phyloP scores from a whole-genome alignment of 1,284 basidiomycete genomes.

The Cryptococcus sp. region DNA sequence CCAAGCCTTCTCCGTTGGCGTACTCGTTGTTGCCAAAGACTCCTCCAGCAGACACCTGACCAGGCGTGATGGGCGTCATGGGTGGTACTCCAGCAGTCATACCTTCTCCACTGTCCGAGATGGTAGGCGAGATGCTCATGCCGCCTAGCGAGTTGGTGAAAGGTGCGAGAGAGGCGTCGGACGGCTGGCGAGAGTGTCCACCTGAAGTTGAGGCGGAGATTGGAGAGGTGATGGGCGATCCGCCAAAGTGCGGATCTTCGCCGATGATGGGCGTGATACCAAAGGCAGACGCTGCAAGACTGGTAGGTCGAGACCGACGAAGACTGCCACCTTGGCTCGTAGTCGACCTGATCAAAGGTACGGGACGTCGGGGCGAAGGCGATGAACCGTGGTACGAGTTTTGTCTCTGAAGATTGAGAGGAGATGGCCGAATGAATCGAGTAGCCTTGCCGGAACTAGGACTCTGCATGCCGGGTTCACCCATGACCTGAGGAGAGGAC shows the following conservation, averaged over 20 bases:
- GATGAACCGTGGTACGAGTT: constrained; percentile 36
- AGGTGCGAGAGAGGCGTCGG: constrained; percentile 21
- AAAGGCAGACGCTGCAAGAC: constrained; percentile 38
- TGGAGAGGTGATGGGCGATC: constrained; percentile 19
- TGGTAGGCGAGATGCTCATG: constrained; percentile 36
- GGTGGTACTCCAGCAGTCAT: constrained; percentile 17
- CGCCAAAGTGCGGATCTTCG: constrained; percentile 8
- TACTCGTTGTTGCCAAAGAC: constrained; percentile 21
- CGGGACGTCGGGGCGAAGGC: constrained; percentile 28
- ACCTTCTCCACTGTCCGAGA: constrained; percentile 19
- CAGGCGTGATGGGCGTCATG: constrained; percentile 18
- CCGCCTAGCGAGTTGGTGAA: constrained; percentile 27
- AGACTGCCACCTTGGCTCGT: constrained; percentile 19
- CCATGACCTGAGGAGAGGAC: constrained; percentile 32
- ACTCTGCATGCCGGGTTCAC: constrained; percentile 17
- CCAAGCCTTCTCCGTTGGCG: constrained; percentile 8
- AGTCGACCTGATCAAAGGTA: constrained; percentile 20
- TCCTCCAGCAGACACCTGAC: neutral
- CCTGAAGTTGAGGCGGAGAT: constrained; percentile 8
- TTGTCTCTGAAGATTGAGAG: constrained; percentile 26
- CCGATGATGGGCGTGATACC: constrained; percentile 33
- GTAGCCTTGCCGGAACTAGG: constrained; percentile 34
- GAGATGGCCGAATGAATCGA: constrained; percentile 24
- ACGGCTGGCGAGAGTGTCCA: constrained; percentile 20
- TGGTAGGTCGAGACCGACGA: constrained; percentile 22